Base-by-base conservation (phyloP, 1,284 basidiomycete genomes). In the Trichosporon ovoides region DNA sequence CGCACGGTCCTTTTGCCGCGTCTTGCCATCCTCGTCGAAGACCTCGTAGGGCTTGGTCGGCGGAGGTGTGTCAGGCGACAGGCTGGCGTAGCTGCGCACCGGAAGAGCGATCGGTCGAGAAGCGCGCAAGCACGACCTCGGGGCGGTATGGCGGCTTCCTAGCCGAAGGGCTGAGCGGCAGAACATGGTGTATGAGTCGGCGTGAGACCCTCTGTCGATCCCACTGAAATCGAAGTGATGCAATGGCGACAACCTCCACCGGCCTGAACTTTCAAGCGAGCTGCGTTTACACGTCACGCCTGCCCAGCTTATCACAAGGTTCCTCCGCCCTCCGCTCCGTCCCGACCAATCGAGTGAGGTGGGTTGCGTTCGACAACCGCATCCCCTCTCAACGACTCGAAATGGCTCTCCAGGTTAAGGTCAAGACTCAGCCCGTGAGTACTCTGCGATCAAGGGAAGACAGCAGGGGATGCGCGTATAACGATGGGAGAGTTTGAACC, bases 21-120 rank as follows among this genome's bases (percentile, higher is more conserved):
- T 81, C 78, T 98, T 98, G n/a, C 81, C 85, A 49, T 81, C 77
- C 49, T 94, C 85, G 76, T 98, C 94, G 71, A 98, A 98, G 20
- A 98, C 85, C 68, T 87, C 82, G 72, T 87, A 91, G 2, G 86
- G 84, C 0, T 65, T 55, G 6, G 71, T 67, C 1, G 74, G 68
- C 13, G 71, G 71, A 10, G 73, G 72, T 6, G 66, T 70, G 52
- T 71, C 61, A 2, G 72, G 70, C n/a, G 72, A 74, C 14, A 76
- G 63, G 2, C 70, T 68, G 2, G 74, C 74, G 58, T 73, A 74
- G 18, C 51, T 3, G 34, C 56, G 52, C 43, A 48, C 22, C 13
- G 43, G 24, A 2, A 48, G 22, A 9, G 43, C 43, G 11, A 48
- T 22, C 43, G 43, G 43, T 31, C 43, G 22, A 7, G 22, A 22